Evolutionary conservation across 805 yeast genomes (phyloP), one percentile per base, ranked within the genome.

Genomic region (Hanseniaspora hatyaiensis): DNA sequence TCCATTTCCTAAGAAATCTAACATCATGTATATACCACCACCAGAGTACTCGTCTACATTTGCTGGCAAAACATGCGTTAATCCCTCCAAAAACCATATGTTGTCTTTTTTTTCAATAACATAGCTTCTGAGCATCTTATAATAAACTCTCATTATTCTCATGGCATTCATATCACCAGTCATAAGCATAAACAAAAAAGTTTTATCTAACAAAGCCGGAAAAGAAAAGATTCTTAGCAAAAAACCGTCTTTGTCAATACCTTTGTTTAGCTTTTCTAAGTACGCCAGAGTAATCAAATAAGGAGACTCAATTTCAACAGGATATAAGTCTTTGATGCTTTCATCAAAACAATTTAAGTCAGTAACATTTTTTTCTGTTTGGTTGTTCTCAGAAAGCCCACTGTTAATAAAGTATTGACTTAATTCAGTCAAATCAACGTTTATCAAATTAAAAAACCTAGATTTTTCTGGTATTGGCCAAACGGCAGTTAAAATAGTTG

Each of bases 31-130:
- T 86, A 81, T 81, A 52, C 92, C 92, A 46, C 94, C 92, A 34
- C 95, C 94, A 12, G 88, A 78, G 58, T 84, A 82, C 57, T 82
- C 86, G 55, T 88, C 96, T 47, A 85, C 94, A 61, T 87, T 95
- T 9, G 80, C 94, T 0, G 96, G 96, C 40, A 88, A 69, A 0
- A 87, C 94, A 47, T 79, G 77, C 4, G 92, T 76, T 2, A 86
- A 92, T 3, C 96, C 96, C 63, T 88, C 95, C 53, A 88, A 68
- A 55, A 88, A 87, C 96, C 96, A 88, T 15, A 88, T 94, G 55
- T 75, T 75, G 57, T 87, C 92, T 60, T 82, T 83, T 82, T 83
- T 81, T 57, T 84, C 94, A 30, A 80, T 76, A 0, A 94, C 84
- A 61, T 82, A 88, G 13, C 81, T 78, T 54, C 95, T 69, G 40